phyloP scores from a whole-genome alignment of 306 rosid genomes.

The Cucumis cinereus region DNA sequence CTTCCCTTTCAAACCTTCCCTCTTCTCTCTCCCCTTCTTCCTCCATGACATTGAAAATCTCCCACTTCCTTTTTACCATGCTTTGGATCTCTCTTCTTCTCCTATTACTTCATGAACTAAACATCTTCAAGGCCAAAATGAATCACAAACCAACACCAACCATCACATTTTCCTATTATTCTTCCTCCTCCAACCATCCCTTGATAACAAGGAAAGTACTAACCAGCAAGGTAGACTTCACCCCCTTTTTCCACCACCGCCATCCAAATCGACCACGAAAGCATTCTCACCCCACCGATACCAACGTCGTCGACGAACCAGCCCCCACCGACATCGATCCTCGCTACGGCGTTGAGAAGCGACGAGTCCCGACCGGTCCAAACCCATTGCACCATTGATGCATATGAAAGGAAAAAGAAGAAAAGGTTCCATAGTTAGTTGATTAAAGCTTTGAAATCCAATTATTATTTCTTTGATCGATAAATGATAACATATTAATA shows the following conservation, averaged over 20 bases:
- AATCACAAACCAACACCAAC: conserved; percentile 21
- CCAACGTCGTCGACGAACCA: background rate
- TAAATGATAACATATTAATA: background rate
- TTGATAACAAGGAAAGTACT: conserved; percentile 52
- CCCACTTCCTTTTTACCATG: conserved; percentile 33
- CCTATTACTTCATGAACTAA: conserved; percentile 40
- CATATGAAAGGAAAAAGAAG: background rate
- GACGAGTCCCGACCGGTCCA: conserved; percentile 91
- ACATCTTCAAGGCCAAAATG: conserved; percentile 35
- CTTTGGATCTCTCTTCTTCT: conserved; percentile 44
- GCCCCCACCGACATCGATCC: conserved; percentile 46
- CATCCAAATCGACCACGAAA: conserved; percentile 6
- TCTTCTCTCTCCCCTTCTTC: conserved; percentile 28
- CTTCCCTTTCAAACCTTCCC: conserved; percentile 43
- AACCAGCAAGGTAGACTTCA: conserved; percentile 59
- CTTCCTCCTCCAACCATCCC: conserved; percentile 21
- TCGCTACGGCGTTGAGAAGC: conserved; percentile 79
- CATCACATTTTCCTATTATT: conserved; percentile 7
- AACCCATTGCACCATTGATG: conserved; percentile 85
- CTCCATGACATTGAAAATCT: conserved; percentile 61
- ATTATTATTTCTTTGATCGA: background rate
- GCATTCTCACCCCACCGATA: background rate
- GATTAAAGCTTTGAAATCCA: conserved; percentile 1
- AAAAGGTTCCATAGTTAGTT: background rate
- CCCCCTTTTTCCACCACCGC: conserved; percentile 42